Evolutionary conservation across 495 filamentous ascomycete species (phyloP), one percentile per base, ranked within the genome.

Genomic region (Neurospora sp.): DNA sequence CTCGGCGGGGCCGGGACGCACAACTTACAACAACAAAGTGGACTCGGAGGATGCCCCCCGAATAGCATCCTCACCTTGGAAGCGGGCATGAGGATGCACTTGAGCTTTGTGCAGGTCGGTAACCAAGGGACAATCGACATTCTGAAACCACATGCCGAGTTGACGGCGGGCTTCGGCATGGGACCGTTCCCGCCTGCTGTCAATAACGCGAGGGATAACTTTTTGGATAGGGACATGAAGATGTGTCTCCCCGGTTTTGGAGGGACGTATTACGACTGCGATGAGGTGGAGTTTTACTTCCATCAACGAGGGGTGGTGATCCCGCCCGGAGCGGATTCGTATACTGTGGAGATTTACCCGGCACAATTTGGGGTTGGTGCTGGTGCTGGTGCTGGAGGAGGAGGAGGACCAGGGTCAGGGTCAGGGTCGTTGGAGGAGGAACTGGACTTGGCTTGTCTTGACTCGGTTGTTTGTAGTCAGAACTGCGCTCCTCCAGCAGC

Each of bases 211-310:
- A 74, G 76, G 27, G 79, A 78, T 22, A 76, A 70, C 39, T 41
- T 71, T 27, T 71, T 85, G 48, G 80, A 83, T 41, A 78, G 79
- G 14, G 80, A 85, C 73, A 80, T 84, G 81, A 78, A 85, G 41
- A 77, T 84, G 41, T 81, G 75, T 22, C 72, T 84, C 22, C 78
- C 83, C 9, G 88, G 86, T 0, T 85, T 89, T 77, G 84, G 88
- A 46, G 90, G 91, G 31, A 91, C 92, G 69, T 94, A 90, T 86
- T 91, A 91, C 74, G 91, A 94, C 74, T 84, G 90, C 6, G 84
- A 88, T 68, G 92, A 94, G 76, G 88, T 93, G 6, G 90, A 94
- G 79, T 83, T 88, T 11, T 93, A 90, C 78, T 84, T 95, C 20
- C 81, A 82, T 70, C 82, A 88, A 77, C 84, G 86, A 40, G 89